Evolutionary conservation across 1,284 basidiomycete species (phyloP), one percentile per base, ranked within the genome.

Genomic region (Coriolopsis trogii): DNA sequence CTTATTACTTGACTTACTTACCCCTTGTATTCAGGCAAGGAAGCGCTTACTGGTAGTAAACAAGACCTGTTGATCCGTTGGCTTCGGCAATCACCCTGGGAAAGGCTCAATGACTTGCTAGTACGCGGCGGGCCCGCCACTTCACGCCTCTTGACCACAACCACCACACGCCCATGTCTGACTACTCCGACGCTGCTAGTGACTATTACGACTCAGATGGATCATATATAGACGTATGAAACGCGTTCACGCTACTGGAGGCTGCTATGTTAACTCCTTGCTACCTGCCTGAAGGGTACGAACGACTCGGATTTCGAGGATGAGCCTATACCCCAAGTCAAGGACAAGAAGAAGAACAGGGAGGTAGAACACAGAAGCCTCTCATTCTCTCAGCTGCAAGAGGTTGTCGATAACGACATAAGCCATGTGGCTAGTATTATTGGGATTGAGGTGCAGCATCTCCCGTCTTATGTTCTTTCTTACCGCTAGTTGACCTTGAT

Each of bases 401-500:
- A 71, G 21, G 71, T 77, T 63, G 74, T 82, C 57, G 70, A 70
- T 24, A 69, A 65, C 38, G 76, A 79, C 57, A 70, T 80, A 31
- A 67, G 65, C 28, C 73, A 76, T 54, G 73, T 84, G n/a, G 71
- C 74, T 40, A 72, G 70, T 31, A 68, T 83, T 40, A 70, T 81
- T 3, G 76, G 77, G 30, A 68, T 81, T 29, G 74, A 79, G 54
- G 80, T 81, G 54, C 67, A 74, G 65, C 42, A 6, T 54, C 59
- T 48, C 57, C 51, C 61, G 25, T 33, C 45, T 31, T 51, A 43
- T 40, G 31, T 37, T 30, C 16, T 45, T 23, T 29, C 36, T 29
- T 46, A 39, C 56, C 28, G 46, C 31, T 42, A 43, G 36, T 54
- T 52, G 44, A 55, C 58, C 30, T 33, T 42, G 23, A 20, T 24